Conservation (phyloP, 495 filamentous ascomycete genomes). For the Sphaerosporella brunnea region DNA sequence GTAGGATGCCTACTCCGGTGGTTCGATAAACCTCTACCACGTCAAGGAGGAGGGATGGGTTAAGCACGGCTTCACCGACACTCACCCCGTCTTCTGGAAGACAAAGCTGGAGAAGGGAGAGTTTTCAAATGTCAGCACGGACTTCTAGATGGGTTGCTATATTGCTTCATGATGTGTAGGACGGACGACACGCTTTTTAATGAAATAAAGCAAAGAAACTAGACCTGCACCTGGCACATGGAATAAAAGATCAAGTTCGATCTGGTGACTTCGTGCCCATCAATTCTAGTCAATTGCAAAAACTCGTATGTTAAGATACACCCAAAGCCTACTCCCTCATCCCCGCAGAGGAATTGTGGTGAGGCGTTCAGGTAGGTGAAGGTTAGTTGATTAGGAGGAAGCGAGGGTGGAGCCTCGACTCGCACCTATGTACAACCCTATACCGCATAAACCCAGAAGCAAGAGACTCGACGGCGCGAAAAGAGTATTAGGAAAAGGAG, state of each 20-base stretch:
- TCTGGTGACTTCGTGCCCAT: neutral
- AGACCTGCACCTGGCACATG: too few relatives aligned
- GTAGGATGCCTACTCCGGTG: slow-evolving; percentile 83
- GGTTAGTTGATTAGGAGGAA: too few relatives aligned
- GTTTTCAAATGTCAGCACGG: slow-evolving; percentile 87
- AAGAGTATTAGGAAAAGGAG: too few relatives aligned
- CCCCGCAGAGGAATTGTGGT: neutral
- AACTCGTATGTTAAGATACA: slow-evolving; percentile 4
- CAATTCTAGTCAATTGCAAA: neutral
- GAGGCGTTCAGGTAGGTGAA: too few relatives aligned
- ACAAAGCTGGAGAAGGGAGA: slow-evolving; percentile 95
- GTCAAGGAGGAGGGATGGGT: slow-evolving; percentile 98
- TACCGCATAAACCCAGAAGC: too few relatives aligned
- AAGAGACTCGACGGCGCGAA: too few relatives aligned
- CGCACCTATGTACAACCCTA: too few relatives aligned
- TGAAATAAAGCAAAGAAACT: too few relatives aligned
- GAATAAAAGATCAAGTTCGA: too few relatives aligned
- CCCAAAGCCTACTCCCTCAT: neutral
- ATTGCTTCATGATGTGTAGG: too few relatives aligned
- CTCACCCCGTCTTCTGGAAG: slow-evolving; percentile 96
- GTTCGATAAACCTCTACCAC: slow-evolving; percentile 96
- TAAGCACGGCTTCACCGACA: slow-evolving; percentile 91
- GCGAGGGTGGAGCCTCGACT: too few relatives aligned
- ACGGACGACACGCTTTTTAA: too few relatives aligned
- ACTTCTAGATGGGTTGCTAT: slow-evolving; percentile 36